Evolutionary conservation across 2,329 filamentous ascomycete species (phyloP), one percentile per base, ranked within the genome.

Genomic region (Phyllosticta paracitricarpa): DNA sequence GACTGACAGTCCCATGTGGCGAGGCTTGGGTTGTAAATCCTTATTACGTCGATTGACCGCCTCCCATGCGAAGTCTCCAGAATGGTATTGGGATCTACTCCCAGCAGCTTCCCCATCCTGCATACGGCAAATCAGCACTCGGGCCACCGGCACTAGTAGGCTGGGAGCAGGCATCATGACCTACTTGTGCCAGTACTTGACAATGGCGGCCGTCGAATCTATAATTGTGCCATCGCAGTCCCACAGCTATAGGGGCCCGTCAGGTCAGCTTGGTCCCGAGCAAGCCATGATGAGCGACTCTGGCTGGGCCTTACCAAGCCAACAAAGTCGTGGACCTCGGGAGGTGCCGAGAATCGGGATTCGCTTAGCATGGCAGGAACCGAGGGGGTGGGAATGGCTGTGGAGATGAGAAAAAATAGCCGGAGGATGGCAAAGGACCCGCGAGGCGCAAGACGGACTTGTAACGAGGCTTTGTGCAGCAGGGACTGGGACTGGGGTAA

Each of bases 1-100:
- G 33, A 84, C 89, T 77, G 77, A 95, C 91, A 96, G 65, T 96
- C 91, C 91, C 89, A 93, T 68, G 88, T 97, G 52, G 94, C 94
- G 72, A 91, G 90, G 67, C 89, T 86, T 17, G 91, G 89, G 64
- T 89, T 87, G 62, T 96, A 83, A 28, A 92, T 78, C 72, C 84
- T 84, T 62, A 99, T 81, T 2, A 89, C 85, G 68, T 99, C 94
- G 69, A 97, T 96, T 66, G 86, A 91, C 62, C 94, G 81, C 63
- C 93, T 85, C 64, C 94, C 94, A 75, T 99, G 94, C 4, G 91
- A 96, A 9, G 91, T 96, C 68, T 90, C 83, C 26, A 97, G 82
- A 68, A 99, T 97, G 54, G 88, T 83, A 56, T 87, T 81, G n/a
- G 90, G 89, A 66, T 90, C 84, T 24, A 97, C 87, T 25, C 89